phyloP scores from a whole-genome alignment of 495 filamentous ascomycete species.

The Xanthoparmelia taractica region DNA sequence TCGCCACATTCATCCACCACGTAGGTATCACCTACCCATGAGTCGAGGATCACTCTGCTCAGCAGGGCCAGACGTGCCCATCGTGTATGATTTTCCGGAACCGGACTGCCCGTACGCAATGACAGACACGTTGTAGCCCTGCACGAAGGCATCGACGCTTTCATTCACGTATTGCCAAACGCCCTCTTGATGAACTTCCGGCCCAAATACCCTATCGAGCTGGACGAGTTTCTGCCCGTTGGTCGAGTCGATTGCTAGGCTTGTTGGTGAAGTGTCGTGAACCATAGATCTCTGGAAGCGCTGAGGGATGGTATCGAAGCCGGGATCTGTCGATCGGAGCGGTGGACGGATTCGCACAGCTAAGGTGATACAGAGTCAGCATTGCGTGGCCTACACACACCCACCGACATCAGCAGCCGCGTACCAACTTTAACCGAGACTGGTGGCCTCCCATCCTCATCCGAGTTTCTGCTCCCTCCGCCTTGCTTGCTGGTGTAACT shows the following conservation, averaged over 20 bases:
- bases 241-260: slow-evolving; percentile 77
- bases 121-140: slow-evolving; percentile 98
- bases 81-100: slow-evolving; percentile 98
- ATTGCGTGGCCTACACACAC: slow-evolving; percentile 27
- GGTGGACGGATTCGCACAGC: slow-evolving; percentile 93
- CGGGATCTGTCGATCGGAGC: slow-evolving; percentile 73
- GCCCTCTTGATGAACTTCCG: slow-evolving; percentile 77
- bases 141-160: slow-evolving; percentile 81
- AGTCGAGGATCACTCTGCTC: slow-evolving; percentile 67
- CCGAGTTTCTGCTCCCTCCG: slow-evolving; percentile 77
- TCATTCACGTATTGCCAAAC: slow-evolving; percentile 93
- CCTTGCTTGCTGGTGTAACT: slow-evolving; percentile 76
- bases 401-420: slow-evolving; percentile 18
- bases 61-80: slow-evolving; percentile 86
- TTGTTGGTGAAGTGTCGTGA: slow-evolving; percentile 76
- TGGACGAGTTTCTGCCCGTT: slow-evolving; percentile 92
- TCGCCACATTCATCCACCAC: not conserved
- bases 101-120: slow-evolving; percentile 98
- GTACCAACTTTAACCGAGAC: slow-evolving; percentile 94
- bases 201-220: slow-evolving; percentile 89
- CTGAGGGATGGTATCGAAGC: slow-evolving; percentile 89
- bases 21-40: slow-evolving; percentile 60
- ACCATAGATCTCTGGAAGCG: slow-evolving; percentile 92
- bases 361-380: slow-evolving; percentile 32
- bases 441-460: slow-evolving; percentile 79